Evolutionary conservation across 768 basidiomycete genomes (phyloP), one percentile per base, ranked within the genome.

Genomic region (Termitomyces sp.): DNA sequence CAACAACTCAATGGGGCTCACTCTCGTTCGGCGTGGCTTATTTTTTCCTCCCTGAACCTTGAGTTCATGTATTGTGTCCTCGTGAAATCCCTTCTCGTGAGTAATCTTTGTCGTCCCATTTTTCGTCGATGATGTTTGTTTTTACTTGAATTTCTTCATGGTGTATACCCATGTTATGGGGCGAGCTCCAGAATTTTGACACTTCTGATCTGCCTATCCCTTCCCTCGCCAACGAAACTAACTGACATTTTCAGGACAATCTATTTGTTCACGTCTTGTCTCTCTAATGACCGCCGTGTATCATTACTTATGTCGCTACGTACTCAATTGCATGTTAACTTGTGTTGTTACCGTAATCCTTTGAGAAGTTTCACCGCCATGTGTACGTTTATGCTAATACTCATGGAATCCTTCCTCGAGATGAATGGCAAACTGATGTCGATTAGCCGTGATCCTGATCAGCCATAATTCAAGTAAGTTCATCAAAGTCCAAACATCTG

Each of bases 1-100:
- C 79, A 73, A 84, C 79, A 89, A 89, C 89, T 80, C 84, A 91
- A 91, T 90, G 89, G 89, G 89, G 89, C 89, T 91, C 87, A 90
- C 88, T 91, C 87, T 89, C 81, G 71, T 76, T 76, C 83, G 85
- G 81, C 85, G 78, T 75, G 70, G 67, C 64, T 49, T 66, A 80
- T 86, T 89, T 89, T 88, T 84, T 78, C 67, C 68, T 67, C 60
- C 20, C 9, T 54, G 82, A 79, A 78, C 83, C 75, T 86, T 72
- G 78, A 67, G 81, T 81, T 81, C 77, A 55, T 67, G 54, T 55
- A 54, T 55, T 22, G 9, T 37, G 49, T 31, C 42, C 44, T 37
- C 15, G 37, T 36, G 20, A 20, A 33, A 41, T 24, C 27, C 33
- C 44, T 12, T 24, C 27, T 49, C 37, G 51, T 61, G 46, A 56